These are phyloP conservation scores for Aspergillus heteromorphus DNA, from an alignment of 495 filamentous ascomycete genomes.

Conservation along the genomic window DNA sequence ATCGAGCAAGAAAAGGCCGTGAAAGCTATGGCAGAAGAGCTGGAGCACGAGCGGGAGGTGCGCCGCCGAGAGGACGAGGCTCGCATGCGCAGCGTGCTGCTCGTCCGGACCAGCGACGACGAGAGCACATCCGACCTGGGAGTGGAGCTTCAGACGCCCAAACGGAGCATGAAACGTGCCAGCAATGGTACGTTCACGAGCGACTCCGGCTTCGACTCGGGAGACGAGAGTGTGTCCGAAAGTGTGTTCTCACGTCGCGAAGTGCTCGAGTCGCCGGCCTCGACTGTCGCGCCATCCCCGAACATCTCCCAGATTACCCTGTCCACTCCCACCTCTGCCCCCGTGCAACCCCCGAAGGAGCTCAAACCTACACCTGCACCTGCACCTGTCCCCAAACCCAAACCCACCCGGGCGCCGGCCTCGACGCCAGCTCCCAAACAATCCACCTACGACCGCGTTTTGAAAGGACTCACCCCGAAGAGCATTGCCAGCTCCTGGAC, in stretches of 20 bases:
- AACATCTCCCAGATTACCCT: constrained; percentile 35
- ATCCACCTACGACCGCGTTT: constrained; percentile 37
- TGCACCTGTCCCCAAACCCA: constrained; percentile 2
- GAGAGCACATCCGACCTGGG: constrained; percentile 48
- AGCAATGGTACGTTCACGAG: constrained; percentile 48
- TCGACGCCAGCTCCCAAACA: constrained; percentile 19
- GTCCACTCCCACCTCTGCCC: constrained; percentile 23
- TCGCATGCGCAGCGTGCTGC: constrained; percentile 34
- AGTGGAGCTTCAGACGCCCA: constrained; percentile 45
- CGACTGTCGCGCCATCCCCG: constrained; percentile 42
- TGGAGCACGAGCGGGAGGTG: constrained; percentile 53
- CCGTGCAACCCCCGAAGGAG: constrained; percentile 21
- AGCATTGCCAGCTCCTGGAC: constrained; percentile 31
- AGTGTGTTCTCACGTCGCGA: constrained; percentile 61
- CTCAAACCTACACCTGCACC: constrained; percentile 10
- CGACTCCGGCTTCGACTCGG: constrained; percentile 51
- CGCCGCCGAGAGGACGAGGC: constrained; percentile 51
- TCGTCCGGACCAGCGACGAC: constrained; percentile 25
- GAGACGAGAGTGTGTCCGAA: constrained; percentile 51
- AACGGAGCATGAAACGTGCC: constrained; percentile 44
- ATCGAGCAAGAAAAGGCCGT: constrained; percentile 60
- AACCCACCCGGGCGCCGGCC: constrained; percentile 2
- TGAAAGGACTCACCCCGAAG: constrained; percentile 37
- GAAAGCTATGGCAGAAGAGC: constrained; percentile 56
- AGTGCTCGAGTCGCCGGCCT: constrained; percentile 41